A percentile compares a stretch with the other conserved stretches of the same genome.
phyloP scores from a whole-genome alignment of 208 protist genomes.

The Trypanosoma cruzi region DNA sequence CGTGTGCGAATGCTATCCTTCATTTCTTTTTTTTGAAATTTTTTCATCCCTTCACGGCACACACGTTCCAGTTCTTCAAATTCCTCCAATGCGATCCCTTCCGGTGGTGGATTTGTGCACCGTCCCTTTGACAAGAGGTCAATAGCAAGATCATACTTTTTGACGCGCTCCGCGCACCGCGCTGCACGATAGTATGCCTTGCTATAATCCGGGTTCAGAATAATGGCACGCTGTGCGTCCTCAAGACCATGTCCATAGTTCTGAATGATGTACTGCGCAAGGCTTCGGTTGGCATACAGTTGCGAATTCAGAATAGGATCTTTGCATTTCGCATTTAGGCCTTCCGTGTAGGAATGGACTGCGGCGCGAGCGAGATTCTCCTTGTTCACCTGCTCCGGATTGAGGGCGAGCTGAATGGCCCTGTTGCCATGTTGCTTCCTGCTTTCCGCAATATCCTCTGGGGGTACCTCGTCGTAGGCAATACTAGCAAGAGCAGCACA shows the following conservation, averaged over 20 bases:
- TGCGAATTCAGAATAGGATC: slow-evolving; percentile 59
- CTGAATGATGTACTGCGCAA: slow-evolving; percentile 86
- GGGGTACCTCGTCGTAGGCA: slow-evolving; percentile 84
- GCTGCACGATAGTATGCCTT: slow-evolving; percentile 91
- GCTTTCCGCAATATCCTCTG: slow-evolving; percentile 84
- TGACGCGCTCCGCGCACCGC: slow-evolving; percentile 64
- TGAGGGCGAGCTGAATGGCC: slow-evolving; percentile 72
- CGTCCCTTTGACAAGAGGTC: slow-evolving; percentile 60
- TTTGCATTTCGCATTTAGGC: slow-evolving; percentile 76
- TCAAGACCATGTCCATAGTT: slow-evolving; percentile 88
- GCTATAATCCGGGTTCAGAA: slow-evolving; percentile 75
- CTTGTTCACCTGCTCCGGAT: slow-evolving; percentile 71
- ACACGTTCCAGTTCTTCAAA: slow-evolving; percentile 62
- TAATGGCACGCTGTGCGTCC: slow-evolving; percentile 82
- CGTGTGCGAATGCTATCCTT: slow-evolving; percentile 35
- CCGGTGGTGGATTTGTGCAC: slow-evolving; percentile 33
- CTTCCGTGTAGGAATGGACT: slow-evolving; percentile 86
- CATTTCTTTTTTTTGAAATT: slow-evolving; percentile 36
- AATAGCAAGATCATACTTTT: slow-evolving; percentile 75
- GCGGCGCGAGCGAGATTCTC: slow-evolving; percentile 83
- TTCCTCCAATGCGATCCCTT: slow-evolving; percentile 38
- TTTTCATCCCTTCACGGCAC: slow-evolving; percentile 30
- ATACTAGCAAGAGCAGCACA: slow-evolving; percentile 82
- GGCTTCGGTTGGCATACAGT: slow-evolving; percentile 86
- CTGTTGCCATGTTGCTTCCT: slow-evolving; percentile 88